Evolutionary conservation across 1,284 basidiomycete species (phyloP).

Genomic region (Porodaedalea pini): DNA sequence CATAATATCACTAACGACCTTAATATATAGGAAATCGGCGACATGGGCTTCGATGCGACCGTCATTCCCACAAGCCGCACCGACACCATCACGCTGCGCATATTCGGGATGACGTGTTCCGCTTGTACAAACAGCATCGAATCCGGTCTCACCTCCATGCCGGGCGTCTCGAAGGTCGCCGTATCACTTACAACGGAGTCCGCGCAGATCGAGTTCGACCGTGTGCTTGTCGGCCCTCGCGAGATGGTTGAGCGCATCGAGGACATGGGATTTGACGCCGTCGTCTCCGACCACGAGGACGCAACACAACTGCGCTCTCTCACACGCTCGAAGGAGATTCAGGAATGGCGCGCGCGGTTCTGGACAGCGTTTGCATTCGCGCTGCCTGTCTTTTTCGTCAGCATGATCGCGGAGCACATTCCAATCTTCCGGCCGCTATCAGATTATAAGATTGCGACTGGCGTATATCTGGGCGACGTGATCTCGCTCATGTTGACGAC

Average conservation of each 20-base stretch:
- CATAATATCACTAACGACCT: neutral
- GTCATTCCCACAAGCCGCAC: constrained; percentile 59
- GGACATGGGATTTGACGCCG: constrained; percentile 87
- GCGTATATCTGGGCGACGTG: constrained; percentile 82
- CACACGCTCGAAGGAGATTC: constrained; percentile 87
- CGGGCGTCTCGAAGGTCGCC: constrained; percentile 72
- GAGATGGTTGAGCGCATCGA: constrained; percentile 86
- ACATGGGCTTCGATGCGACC: constrained; percentile 89
- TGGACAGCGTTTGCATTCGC: constrained; percentile 76
- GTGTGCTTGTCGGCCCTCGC: constrained; percentile 69
- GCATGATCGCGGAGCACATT: constrained; percentile 84
- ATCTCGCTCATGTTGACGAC: constrained; percentile 83
- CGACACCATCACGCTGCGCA: constrained; percentile 68
- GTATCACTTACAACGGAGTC: constrained; percentile 75
- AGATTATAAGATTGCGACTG: constrained; percentile 48
- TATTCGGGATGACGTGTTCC: constrained; percentile 91
- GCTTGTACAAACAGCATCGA: constrained; percentile 82
- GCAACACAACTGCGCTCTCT: constrained; percentile 89
- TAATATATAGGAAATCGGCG: constrained; percentile 72
- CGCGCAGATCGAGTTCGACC: constrained; percentile 76
- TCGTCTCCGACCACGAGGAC: constrained; percentile 79
- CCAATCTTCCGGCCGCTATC: constrained; percentile 52
- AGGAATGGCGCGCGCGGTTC: constrained; percentile 86
- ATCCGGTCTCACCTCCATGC: constrained; percentile 60
- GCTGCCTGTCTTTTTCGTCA: constrained; percentile 88